Evolutionary conservation across 2,329 filamentous ascomycete species (phyloP), one percentile per base, ranked within the genome.

Genomic region (Fusarium sp.): DNA sequence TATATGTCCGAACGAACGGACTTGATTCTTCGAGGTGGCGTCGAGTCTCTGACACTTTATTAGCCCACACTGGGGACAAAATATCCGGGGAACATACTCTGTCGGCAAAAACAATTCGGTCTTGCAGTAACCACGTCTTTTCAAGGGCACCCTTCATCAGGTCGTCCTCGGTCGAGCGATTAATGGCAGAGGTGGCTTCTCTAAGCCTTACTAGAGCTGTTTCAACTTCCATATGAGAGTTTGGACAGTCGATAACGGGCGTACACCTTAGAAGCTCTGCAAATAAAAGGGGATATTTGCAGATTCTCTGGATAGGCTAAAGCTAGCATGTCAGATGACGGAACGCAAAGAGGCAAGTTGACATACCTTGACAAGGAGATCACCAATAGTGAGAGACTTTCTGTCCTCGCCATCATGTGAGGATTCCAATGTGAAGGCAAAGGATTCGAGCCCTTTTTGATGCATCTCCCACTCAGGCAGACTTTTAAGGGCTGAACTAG

Each of bases 251-350:
- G 51, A 85, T 88, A 2, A 92, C 90, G 2, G 92, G 91, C 0
- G 93, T 97, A 65, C 89, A 84, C 69, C 90, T 93, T 57, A 93
- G 82, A 9, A 99, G 81, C 69, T 97, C 92, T 6, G 87, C 83
- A 70, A 98, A 93, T 3, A 98, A 80, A 4, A 99, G 80, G 10
- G 92, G 92, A 71, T 98, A 98, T 77, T 90, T 92, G 79, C 92
- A 96, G 19, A 97, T 85, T 51, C 94, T 85, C 76, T 99, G 94
- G 17, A 97, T 93, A 0, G 94, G 95, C 91, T 96, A 50, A 15
- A 35, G 17, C 25, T 14, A 19, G 21, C 3, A 35, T 32, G 42
- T 59, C 9, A 64, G 49, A 25, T 19, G 9, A 4, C 42, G 47
- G 41, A 36, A n/a, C n/a, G 31, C 21, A 35, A 19, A 17, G n/a